Percentiles rank a stretch among this genome's conserved stretches.
Evolutionary conservation across 768 basidiomycete genomes (phyloP).

Genomic region (Mycena chlorophos): DNA sequence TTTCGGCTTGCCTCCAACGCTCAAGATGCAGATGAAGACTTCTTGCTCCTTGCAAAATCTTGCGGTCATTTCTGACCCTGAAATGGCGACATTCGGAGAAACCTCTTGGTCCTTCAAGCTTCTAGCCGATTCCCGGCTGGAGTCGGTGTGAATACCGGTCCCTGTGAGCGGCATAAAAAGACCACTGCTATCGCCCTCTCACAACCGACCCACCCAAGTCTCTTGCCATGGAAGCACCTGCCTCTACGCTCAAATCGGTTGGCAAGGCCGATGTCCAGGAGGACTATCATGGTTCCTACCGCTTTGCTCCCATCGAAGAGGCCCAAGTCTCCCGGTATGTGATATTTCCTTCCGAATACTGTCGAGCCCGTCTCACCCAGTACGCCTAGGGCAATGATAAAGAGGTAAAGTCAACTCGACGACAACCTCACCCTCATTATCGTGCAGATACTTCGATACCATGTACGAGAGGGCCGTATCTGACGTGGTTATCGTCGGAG

Average conservation of each 20-base stretch:
- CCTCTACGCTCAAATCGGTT: slow-evolving; percentile 5
- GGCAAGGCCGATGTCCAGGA: slow-evolving; percentile 15
- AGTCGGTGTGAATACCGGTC: too few species aligned
- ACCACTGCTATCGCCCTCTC: background rate
- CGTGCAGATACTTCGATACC: slow-evolving; percentile 62
- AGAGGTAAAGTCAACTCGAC: background rate
- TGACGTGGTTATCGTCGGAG: slow-evolving; percentile 77
- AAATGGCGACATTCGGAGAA: too few species aligned
- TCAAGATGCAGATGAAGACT: too few species aligned
- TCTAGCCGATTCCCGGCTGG: too few species aligned
- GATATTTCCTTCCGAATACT: slow-evolving; percentile 62
- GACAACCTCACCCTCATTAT: background rate
- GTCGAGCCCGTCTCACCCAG: background rate
- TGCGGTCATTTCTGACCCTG: too few species aligned
- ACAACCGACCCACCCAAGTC: slow-evolving; percentile 13
- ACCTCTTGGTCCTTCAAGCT: too few species aligned
- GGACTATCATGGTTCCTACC: slow-evolving; percentile 21
- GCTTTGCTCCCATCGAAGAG: slow-evolving; percentile 74
- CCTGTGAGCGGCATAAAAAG: slow-evolving; percentile 11
- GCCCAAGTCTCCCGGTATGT: slow-evolving; percentile 74
- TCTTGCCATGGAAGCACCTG: slow-evolving; percentile 14
- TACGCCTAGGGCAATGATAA: background rate
- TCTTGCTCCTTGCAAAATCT: too few species aligned
- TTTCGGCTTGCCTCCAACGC: too few species aligned
- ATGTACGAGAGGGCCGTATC: slow-evolving; percentile 77